Percentiles rank a stretch among this genome's conserved stretches.
These are phyloP conservation scores for Kalanchoe fedtschenkoi DNA, from an alignment of 164 flowering plant genomes.

Conservation along the genomic window DNA sequence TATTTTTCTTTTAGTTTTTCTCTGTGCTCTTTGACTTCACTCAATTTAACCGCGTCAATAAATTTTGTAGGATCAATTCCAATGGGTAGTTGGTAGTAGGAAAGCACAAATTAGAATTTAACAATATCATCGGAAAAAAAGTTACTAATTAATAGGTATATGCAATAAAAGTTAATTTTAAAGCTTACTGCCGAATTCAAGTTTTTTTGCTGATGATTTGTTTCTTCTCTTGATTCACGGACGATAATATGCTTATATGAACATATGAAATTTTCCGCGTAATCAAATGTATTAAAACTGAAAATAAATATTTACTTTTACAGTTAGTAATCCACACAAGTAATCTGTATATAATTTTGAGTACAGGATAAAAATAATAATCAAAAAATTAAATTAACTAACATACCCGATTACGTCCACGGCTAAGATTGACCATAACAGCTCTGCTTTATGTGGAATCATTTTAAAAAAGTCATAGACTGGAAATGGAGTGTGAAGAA, in stretches of 20 bases:
- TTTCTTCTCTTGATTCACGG: conserved; percentile 86
- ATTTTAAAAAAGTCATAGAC: conserved; percentile 85
- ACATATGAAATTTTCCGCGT: conserved; percentile 93
- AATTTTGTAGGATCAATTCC: conserved; percentile 91
- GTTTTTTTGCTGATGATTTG: conserved; percentile 80
- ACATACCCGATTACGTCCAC: conserved; percentile 86
- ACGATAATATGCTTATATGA: conserved; percentile 96
- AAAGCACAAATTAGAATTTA: not conserved
- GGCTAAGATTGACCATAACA: conserved; percentile 73
- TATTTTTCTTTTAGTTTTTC: conserved; percentile 60
- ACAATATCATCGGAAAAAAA: no score
- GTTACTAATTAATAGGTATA: not conserved
- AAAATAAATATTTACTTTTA: conserved; percentile 13
- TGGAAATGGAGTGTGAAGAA: conserved; percentile 91
- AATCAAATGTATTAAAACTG: conserved; percentile 92
- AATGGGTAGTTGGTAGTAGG: conserved; percentile 61
- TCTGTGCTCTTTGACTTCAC: conserved; percentile 49
- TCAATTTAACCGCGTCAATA: conserved; percentile 58
- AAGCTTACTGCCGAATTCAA: conserved; percentile 79
- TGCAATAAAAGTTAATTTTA: not conserved
- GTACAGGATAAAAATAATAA: no score
- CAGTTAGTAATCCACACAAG: no score
- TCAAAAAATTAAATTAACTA: not conserved
- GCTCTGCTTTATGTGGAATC: conserved; percentile 81
- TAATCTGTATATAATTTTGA: no score